Percentiles rank a stretch among this genome's conserved stretches.
Evolutionary conservation across 2,329 filamentous ascomycete species (phyloP).

Genomic region (Rhynchosporium agropyri): DNA sequence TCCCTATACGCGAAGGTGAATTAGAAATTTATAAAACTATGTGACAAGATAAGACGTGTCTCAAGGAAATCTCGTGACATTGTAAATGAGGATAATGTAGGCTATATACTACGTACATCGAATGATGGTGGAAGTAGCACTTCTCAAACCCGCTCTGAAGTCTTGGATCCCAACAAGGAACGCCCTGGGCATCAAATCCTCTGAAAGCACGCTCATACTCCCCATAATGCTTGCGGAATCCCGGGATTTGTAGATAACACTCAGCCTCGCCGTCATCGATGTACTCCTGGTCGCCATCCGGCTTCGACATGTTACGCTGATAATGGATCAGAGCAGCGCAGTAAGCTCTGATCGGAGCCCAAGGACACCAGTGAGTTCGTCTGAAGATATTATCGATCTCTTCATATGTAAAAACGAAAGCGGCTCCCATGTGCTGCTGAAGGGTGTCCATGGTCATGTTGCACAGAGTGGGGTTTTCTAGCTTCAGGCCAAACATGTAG

Average conservation of each 20-base stretch:
- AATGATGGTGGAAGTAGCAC: not conserved
- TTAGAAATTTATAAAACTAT: no score
- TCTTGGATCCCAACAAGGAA: not conserved
- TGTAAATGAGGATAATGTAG: no score
- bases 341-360: not conserved
- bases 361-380: not conserved
- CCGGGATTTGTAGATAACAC: not conserved
- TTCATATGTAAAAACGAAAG: not conserved
- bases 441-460: not conserved
- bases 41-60: no score
- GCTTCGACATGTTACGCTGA: not conserved
- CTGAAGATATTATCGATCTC: not conserved
- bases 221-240: not conserved
- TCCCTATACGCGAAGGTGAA: no score
- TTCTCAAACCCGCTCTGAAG: not conserved
- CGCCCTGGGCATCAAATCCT: not conserved
- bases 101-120: not conserved
- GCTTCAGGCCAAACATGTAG: conserved; percentile 5
- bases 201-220: not conserved
- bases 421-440: not conserved
- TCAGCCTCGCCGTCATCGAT: not conserved
- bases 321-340: not conserved
- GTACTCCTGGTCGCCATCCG: not conserved
- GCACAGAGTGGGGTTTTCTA: not conserved
- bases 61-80: no score